phyloP scores from a whole-genome alignment of 345 rosid species.

The Sisymbrium irio region DNA sequence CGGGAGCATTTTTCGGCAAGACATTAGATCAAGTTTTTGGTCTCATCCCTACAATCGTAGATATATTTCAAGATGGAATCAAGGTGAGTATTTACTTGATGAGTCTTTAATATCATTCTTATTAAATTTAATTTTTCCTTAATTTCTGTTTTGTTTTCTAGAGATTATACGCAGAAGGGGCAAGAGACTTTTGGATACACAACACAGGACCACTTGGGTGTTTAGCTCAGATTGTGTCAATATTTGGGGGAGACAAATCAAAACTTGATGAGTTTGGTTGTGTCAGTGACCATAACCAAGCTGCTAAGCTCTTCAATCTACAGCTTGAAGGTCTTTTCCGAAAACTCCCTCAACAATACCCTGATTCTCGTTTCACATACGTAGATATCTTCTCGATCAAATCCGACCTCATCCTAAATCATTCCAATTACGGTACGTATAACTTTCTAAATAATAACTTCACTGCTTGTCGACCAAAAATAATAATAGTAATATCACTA shows the following conservation, averaged over 20 bases:
- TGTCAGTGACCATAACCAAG: constrained; percentile 43
- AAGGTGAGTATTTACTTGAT: constrained; percentile 31
- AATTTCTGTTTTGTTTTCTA: constrained; percentile 9
- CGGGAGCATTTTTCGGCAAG: constrained; percentile 32
- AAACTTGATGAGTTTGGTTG: constrained; percentile 51
- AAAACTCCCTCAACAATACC: constrained; percentile 39
- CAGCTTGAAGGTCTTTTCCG: constrained; percentile 35
- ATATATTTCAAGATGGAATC: constrained; percentile 35
- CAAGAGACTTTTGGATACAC: constrained; percentile 64
- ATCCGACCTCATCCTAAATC: constrained; percentile 43
- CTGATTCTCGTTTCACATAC: constrained; percentile 43
- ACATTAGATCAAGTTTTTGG: constrained; percentile 40
- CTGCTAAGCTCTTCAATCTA: constrained; percentile 47
- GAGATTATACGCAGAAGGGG: constrained; percentile 46
- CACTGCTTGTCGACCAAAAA: too few relatives aligned
- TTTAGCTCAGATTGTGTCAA: constrained; percentile 39
- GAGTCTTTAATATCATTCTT: background rate
- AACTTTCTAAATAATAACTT: too few relatives aligned
- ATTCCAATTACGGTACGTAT: constrained; percentile 40
- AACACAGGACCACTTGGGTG: constrained; percentile 81
- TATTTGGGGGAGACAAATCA: constrained; percentile 30
- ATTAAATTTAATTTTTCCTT: background rate
- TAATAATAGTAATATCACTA: too few relatives aligned
- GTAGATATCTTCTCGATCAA: constrained; percentile 54
- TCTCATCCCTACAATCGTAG: constrained; percentile 45